These are phyloP conservation scores for Erodium maritimum DNA, from an alignment of 345 rosid genomes.

Conservation along the genomic window DNA sequence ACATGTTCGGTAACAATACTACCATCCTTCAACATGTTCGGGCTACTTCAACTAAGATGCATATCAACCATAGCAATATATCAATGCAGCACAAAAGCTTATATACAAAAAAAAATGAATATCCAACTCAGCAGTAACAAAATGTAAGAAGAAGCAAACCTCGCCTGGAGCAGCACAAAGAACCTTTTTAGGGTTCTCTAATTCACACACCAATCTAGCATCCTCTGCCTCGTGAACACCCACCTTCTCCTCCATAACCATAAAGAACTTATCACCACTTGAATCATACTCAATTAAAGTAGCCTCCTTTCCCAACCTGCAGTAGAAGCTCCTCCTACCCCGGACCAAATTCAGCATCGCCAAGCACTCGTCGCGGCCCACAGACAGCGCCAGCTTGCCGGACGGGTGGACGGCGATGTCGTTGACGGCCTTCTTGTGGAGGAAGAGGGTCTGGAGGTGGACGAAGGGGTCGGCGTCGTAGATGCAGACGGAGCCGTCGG, in stretches of 20 bases:
- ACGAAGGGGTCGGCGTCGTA: slow-evolving; percentile 82
- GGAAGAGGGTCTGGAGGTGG: slow-evolving; percentile 51
- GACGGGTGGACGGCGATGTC: slow-evolving; percentile 68
- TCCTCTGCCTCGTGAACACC: slow-evolving; percentile 81
- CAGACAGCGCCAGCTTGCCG: slow-evolving; percentile 72
- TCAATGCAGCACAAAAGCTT: no score
- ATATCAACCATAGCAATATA: no score
- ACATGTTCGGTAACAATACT: no score
- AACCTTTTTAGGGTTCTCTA: slow-evolving; percentile 48
- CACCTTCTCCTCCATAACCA: slow-evolving; percentile 49
- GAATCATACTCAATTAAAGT: slow-evolving; percentile 47
- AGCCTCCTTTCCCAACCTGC: slow-evolving; percentile 63
- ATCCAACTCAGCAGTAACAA: neutral
- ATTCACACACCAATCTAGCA: slow-evolving; percentile 57
- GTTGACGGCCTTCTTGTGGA: slow-evolving; percentile 55
- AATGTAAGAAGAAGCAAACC: slow-evolving; percentile 24
- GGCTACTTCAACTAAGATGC: no score
- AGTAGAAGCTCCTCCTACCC: slow-evolving; percentile 73
- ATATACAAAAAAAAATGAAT: no score
- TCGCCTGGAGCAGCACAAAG: slow-evolving; percentile 79
- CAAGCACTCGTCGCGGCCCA: slow-evolving; percentile 72
- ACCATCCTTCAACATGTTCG: no score
- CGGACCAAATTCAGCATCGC: slow-evolving; percentile 82
- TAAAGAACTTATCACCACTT: slow-evolving; percentile 54
- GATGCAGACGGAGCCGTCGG: slow-evolving; percentile 76